Evolutionary conservation across 768 basidiomycete species (phyloP).

Genomic region (Suillus tomentosus): DNA sequence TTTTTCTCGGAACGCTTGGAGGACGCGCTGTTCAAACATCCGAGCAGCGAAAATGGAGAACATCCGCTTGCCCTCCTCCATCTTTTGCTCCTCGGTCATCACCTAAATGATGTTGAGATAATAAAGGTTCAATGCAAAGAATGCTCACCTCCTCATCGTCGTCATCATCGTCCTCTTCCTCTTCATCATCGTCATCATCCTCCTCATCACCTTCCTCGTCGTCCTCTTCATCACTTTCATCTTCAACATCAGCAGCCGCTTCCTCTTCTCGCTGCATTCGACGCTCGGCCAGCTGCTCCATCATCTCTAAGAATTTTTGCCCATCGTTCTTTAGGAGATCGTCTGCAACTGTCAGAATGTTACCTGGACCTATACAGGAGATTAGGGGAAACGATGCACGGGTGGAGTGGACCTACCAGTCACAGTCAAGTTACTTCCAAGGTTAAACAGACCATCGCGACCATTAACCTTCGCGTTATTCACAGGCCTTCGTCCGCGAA

Average conservation of each 20-base stretch:
- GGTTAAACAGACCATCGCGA: constrained; percentile 73
- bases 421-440: constrained; percentile 82
- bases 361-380: constrained; percentile 67
- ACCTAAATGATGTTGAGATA: constrained; percentile 40
- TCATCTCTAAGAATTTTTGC: constrained; percentile 99
- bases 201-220: constrained; percentile 62
- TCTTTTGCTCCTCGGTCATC: constrained; percentile 96
- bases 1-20: constrained; percentile 94
- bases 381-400: constrained; percentile 11
- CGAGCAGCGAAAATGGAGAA: constrained; percentile 99
- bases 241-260: constrained; percentile 60
- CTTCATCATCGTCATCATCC: constrained; percentile 67
- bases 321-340: constrained; percentile 98
- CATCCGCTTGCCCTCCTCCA: constrained; percentile 99
- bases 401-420: constrained; percentile 52
- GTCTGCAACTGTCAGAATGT: constrained; percentile 97
- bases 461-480: constrained; percentile 49
- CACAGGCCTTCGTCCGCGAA: constrained; percentile 41
- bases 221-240: constrained; percentile 62
- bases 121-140: constrained; percentile 11
- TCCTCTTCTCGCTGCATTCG: constrained; percentile 90
- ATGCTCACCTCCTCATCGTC: constrained; percentile 48
- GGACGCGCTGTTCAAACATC: constrained; percentile 98
- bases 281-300: constrained; percentile 97
- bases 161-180: constrained; percentile 52